Conservation (phyloP, 2,329 filamentous ascomycete species). For the Trichophaea hybrida region DNA sequence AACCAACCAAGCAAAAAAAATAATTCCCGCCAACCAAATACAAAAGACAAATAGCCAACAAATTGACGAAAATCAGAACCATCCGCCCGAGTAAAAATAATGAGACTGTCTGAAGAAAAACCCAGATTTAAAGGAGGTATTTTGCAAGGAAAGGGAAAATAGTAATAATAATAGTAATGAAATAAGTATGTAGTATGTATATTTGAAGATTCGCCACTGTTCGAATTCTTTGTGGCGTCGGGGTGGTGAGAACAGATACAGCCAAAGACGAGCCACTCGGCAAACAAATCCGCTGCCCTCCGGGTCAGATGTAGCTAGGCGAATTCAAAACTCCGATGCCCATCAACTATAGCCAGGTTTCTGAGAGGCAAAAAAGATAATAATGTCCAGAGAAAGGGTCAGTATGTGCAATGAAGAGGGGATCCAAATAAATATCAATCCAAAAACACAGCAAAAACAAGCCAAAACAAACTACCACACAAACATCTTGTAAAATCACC, state of each 20-base stretch:
- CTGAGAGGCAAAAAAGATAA: not conserved
- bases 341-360: not conserved
- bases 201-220: not conserved
- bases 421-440: not conserved
- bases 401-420: not conserved
- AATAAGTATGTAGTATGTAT: not conserved
- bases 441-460: not conserved
- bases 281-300: not conserved
- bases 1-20: not conserved
- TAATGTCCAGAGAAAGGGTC: not conserved
- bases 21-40: not conserved
- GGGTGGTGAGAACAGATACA: not conserved
- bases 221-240: not conserved
- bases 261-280: not conserved
- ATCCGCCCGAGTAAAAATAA: not conserved
- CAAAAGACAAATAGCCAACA: not conserved
- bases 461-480: not conserved
- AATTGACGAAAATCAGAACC: not conserved
- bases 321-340: not conserved
- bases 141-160: not conserved
- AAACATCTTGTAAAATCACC: constrained; percentile 1
- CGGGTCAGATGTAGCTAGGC: not conserved
- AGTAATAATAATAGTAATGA: not conserved
- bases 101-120: not conserved
- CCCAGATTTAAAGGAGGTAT: not conserved